Conservation (phyloP, 2,329 filamentous ascomycete genomes). For the Fusarium succisae region DNA sequence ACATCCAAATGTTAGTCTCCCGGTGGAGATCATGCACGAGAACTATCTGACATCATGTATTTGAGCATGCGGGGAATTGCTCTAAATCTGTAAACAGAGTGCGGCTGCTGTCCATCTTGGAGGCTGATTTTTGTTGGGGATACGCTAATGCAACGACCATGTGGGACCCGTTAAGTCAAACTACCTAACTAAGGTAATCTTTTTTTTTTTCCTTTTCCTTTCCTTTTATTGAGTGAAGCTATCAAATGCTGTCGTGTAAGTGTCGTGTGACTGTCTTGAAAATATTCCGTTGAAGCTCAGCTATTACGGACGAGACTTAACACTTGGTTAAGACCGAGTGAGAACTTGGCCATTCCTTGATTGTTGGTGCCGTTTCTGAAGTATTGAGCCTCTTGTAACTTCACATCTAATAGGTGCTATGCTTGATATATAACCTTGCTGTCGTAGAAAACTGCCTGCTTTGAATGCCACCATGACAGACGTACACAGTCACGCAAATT, state of each 20-base stretch:
- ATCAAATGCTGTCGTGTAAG: slow-evolving; percentile 14
- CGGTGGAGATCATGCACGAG: not conserved
- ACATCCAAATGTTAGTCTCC: not conserved
- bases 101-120: slow-evolving; percentile 14
- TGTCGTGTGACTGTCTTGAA: slow-evolving; percentile 11
- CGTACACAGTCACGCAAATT: not conserved
- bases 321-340: not conserved
- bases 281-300: not conserved
- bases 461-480: not conserved
- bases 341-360: not conserved
- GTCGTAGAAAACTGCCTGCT: not conserved
- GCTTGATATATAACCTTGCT: not conserved
- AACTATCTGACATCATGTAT: not conserved
- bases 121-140: slow-evolving; percentile 43
- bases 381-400: not conserved
- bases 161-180: slow-evolving; percentile 29
- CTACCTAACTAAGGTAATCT: not conserved
- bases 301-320: not conserved
- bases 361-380: not conserved
- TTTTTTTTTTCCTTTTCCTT: not conserved
- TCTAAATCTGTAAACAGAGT: slow-evolving; percentile 34
- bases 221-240: slow-evolving; percentile 2
- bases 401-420: not conserved
- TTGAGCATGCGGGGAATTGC: slow-evolving; percentile 20
- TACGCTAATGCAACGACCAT: slow-evolving; percentile 40